Conservation (phyloP, 495 filamentous ascomycete species). For the Talaromyces borbonicus region DNA sequence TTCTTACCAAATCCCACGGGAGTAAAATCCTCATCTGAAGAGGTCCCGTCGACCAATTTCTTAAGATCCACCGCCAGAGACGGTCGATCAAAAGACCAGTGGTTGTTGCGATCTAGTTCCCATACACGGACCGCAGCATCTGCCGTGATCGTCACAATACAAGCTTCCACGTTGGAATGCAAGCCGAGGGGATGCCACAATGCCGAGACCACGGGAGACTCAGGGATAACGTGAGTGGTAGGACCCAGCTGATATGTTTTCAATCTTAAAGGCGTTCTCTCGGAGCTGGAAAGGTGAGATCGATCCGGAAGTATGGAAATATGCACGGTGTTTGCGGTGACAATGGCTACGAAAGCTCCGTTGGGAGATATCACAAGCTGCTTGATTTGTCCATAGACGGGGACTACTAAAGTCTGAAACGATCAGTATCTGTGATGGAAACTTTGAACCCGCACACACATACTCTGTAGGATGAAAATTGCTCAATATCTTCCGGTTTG, state of each 20-base stretch:
- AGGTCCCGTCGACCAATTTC: conserved; percentile 70
- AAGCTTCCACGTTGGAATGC: conserved; percentile 43
- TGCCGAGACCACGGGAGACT: conserved; percentile 63
- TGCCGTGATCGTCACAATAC: conserved; percentile 72
- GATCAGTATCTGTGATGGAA: conserved; percentile 4
- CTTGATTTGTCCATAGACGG: conserved; percentile 63
- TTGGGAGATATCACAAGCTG: conserved; percentile 76
- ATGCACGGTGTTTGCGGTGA: conserved; percentile 76
- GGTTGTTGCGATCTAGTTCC: conserved; percentile 70
- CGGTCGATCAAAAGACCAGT: conserved; percentile 77
- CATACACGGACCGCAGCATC: conserved; percentile 80
- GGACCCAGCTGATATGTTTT: conserved; percentile 81
- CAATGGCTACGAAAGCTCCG: conserved; percentile 66
- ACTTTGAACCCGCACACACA: background rate
- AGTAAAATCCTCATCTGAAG: conserved; percentile 63
- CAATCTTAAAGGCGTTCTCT: conserved; percentile 55
- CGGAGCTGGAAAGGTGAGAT: conserved; percentile 55
- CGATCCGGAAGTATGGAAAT: conserved; percentile 70
- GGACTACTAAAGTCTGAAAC: conserved; percentile 56
- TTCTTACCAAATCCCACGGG: conserved; percentile 59
- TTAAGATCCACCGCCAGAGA: conserved; percentile 70
- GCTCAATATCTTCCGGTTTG: conserved; percentile 25
- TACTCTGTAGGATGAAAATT: conserved; percentile 29
- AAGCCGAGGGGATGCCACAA: conserved; percentile 83
- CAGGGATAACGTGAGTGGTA: conserved; percentile 76